Evolutionary conservation across 2,329 filamentous ascomycete species (phyloP).

Genomic region (Apiospora hydei): DNA sequence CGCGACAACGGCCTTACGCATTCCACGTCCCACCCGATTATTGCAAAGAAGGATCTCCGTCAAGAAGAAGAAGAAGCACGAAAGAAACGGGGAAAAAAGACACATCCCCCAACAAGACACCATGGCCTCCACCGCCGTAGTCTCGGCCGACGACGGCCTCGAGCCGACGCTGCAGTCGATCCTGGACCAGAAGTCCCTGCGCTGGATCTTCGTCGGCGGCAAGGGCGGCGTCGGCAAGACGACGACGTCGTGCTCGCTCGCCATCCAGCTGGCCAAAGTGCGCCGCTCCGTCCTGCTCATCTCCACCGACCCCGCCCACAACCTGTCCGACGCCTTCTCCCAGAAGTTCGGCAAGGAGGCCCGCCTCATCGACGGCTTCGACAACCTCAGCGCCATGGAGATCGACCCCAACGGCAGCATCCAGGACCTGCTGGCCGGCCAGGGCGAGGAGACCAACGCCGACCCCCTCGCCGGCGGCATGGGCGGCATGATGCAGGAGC

Average conservation of each 20-base stretch:
- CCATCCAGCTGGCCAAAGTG: conserved; percentile 94
- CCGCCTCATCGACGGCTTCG: conserved; percentile 87
- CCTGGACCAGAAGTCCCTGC: conserved; percentile 91
- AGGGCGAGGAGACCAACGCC: conserved; percentile 67
- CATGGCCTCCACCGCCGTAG: conserved; percentile 50
- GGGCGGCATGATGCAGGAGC: conserved; percentile 83
- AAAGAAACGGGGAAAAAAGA: not conserved
- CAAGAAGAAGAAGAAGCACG: not conserved
- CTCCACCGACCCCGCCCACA: conserved; percentile 97
- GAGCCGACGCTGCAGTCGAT: conserved; percentile 94
- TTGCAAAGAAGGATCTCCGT: not conserved
- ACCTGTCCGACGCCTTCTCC: conserved; percentile 95
- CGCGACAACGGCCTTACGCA: conserved; percentile 2
- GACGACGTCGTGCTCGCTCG: conserved; percentile 97
- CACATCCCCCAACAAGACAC: conserved; percentile 19
- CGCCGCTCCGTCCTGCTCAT: conserved; percentile 97
- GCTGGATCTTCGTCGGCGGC: conserved; percentile 99
- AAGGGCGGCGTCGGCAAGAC: conserved; percentile 99
- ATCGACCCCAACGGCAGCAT: conserved; percentile 98
- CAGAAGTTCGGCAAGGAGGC: conserved; percentile 99
- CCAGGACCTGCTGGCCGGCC: conserved; percentile 86
- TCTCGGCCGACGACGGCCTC: conserved; percentile 73
- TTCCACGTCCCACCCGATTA: not conserved
- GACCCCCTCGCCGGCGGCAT: conserved; percentile 54
- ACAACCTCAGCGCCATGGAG: conserved; percentile 97